phyloP scores from a whole-genome alignment of 805 yeast genomes.

The Cyberlindnera xylosilytica region DNA sequence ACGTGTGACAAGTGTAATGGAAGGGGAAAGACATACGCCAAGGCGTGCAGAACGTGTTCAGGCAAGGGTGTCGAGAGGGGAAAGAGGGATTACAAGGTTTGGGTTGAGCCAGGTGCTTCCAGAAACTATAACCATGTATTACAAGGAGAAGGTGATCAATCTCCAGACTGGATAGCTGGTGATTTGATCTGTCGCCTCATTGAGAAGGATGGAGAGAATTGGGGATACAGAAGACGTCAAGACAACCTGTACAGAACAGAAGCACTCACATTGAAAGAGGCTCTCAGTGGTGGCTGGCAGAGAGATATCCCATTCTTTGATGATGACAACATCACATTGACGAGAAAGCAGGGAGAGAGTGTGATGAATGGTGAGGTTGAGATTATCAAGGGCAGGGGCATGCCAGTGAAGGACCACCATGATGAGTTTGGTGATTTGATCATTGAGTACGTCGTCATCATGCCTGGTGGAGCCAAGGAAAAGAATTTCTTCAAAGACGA shows the following conservation, averaged over 20 bases:
- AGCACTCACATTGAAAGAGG: conserved; percentile 66
- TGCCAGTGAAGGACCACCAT: conserved; percentile 61
- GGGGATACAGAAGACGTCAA: conserved; percentile 87
- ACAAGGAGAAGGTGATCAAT: conserved; percentile 77
- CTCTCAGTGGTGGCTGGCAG: conserved; percentile 77
- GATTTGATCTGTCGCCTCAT: conserved; percentile 60
- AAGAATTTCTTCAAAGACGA: conserved; percentile 24
- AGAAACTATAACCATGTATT: conserved; percentile 56
- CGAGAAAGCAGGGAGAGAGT: conserved; percentile 48
- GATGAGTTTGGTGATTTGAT: conserved; percentile 54
- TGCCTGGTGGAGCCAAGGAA: conserved; percentile 36
- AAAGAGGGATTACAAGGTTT: conserved; percentile 54
- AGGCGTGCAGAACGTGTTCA: conserved; percentile 64
- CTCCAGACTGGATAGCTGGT: conserved; percentile 82
- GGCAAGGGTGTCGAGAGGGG: conserved; percentile 66
- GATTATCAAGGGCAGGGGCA: conserved; percentile 69
- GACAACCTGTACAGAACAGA: conserved; percentile 77
- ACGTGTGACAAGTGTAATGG: conserved; percentile 82
- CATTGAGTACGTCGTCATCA: conserved; percentile 46
- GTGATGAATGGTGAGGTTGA: conserved; percentile 73
- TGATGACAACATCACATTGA: conserved; percentile 41
- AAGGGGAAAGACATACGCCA: conserved; percentile 60
- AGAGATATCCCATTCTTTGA: conserved; percentile 68
- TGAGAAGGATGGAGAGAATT: conserved; percentile 53
- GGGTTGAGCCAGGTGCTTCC: conserved; percentile 67